These are phyloP conservation scores for Aspergillus diversus DNA, from an alignment of 495 filamentous ascomycete genomes.

Conservation along the genomic window DNA sequence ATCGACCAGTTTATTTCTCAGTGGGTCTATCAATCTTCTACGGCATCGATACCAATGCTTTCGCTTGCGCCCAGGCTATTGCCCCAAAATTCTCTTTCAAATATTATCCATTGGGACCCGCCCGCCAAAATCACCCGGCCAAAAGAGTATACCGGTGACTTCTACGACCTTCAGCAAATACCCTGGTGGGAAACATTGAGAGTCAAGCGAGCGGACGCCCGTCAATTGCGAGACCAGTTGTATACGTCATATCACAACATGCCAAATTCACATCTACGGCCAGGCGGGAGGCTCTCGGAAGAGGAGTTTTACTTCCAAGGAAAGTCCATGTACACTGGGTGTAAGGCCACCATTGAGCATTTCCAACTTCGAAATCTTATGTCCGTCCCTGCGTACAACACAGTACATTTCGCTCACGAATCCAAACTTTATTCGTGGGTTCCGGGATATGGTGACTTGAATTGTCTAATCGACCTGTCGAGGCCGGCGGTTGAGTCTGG, in stretches of 20 bases:
- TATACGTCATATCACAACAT: conserved; percentile 51
- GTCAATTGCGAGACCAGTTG: conserved; percentile 57
- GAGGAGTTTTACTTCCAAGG: conserved; percentile 65
- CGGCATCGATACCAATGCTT: conserved; percentile 26
- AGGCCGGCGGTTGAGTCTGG: conserved; percentile 45
- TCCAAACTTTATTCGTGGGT: conserved; percentile 57
- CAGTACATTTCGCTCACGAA: conserved; percentile 73
- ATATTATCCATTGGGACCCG: conserved; percentile 41
- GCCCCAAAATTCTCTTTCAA: conserved; percentile 32
- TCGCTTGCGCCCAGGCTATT: conserved; percentile 21
- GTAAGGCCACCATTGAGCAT: conserved; percentile 70
- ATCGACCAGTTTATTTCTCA: conserved; percentile 50
- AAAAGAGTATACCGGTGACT: conserved; percentile 55
- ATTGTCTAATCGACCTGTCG: conserved; percentile 65
- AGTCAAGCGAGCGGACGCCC: conserved; percentile 62
- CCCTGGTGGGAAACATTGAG: conserved; percentile 67
- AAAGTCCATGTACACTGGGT: conserved; percentile 67
- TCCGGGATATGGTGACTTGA: conserved; percentile 41
- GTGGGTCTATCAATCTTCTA: conserved; percentile 39
- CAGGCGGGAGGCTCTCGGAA: conserved; percentile 32
- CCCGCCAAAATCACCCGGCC: conserved; percentile 47
- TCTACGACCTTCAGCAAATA: conserved; percentile 78
- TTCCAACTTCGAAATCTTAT: conserved; percentile 91
- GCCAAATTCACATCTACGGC: conserved; percentile 32
- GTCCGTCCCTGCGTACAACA: conserved; percentile 70